Percentiles rank a stretch among this genome's conserved stretches.
phyloP scores from a whole-genome alignment of 73 alveolate species.

The Paramecium caudatum region DNA sequence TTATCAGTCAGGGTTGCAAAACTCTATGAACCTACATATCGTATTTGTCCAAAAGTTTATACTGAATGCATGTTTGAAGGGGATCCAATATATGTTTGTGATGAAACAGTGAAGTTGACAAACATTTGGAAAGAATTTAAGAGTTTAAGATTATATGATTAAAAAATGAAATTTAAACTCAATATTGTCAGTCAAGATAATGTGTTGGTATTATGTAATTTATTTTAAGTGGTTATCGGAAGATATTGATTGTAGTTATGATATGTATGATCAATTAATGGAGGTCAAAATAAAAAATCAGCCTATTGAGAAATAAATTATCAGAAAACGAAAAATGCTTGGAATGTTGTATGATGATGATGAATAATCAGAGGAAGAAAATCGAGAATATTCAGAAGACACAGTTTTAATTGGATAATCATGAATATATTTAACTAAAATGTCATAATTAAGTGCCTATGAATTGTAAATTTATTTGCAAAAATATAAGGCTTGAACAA shows the following conservation, averaged over 20 bases:
- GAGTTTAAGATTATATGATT: conserved; percentile 38
- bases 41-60: conserved; percentile 51
- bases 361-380: not conserved
- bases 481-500: no score
- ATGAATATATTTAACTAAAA: conserved; percentile 35
- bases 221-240: conserved; percentile 43
- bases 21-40: conserved; percentile 47
- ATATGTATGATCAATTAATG: conserved; percentile 69
- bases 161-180: conserved; percentile 56
- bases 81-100: conserved; percentile 58
- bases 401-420: conserved; percentile 48
- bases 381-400: conserved; percentile 35
- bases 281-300: conserved; percentile 44
- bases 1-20: conserved; percentile 30
- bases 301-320: conserved; percentile 8
- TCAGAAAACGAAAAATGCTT: conserved; percentile 29
- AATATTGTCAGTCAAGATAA: conserved; percentile 40
- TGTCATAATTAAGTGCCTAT: no score
- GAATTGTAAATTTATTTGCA: no score
- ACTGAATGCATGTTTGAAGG: conserved; percentile 47
- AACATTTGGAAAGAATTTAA: conserved; percentile 64
- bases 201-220: not conserved
- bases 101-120: conserved; percentile 44
- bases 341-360: conserved; percentile 45
- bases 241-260: conserved; percentile 67